Evolutionary conservation across 1,284 basidiomycete species (phyloP).

Genomic region (Microbotryum saponariae): DNA sequence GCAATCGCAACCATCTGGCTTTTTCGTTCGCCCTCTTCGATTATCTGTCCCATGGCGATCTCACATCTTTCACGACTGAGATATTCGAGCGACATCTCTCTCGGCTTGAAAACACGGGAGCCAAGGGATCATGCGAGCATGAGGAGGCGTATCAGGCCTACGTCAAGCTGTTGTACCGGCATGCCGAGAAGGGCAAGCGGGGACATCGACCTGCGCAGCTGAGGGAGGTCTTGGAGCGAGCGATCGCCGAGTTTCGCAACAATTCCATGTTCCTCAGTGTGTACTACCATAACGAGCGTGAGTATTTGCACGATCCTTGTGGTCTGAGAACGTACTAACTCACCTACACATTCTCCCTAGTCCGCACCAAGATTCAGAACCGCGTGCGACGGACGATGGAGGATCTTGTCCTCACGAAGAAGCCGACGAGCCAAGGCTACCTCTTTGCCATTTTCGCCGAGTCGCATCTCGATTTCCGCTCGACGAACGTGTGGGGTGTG

Average conservation of each 20-base stretch:
- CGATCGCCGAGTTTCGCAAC: constrained; percentile 55
- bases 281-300: constrained; percentile 68
- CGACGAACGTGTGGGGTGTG: constrained; percentile 30
- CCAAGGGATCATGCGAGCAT: constrained; percentile 41
- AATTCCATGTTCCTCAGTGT: constrained; percentile 68
- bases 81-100: constrained; percentile 47
- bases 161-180: constrained; percentile 56
- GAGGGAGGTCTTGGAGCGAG: constrained; percentile 53
- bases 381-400: constrained; percentile 58
- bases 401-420: constrained; percentile 60
- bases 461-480: constrained; percentile 32
- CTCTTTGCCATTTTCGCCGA: constrained; percentile 38
- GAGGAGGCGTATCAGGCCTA: constrained; percentile 58
- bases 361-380: constrained; percentile 47
- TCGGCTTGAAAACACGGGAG: constrained; percentile 28
- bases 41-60: constrained; percentile 35
- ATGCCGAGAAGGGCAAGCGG: constrained; percentile 52
- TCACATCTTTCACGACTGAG: background rate
- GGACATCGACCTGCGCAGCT: constrained; percentile 55
- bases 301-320: constrained; percentile 41
- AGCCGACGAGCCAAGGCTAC: constrained; percentile 38
- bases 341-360: constrained; percentile 36
- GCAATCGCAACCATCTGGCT: constrained; percentile 33
- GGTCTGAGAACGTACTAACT: constrained; percentile 33
- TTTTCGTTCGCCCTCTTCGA: constrained; percentile 32